Percentiles rank a stretch among this genome's conserved stretches.
These are phyloP conservation scores for Cladophialophora chaetospira DNA, from an alignment of 2,329 filamentous ascomycete genomes.

Conservation along the genomic window DNA sequence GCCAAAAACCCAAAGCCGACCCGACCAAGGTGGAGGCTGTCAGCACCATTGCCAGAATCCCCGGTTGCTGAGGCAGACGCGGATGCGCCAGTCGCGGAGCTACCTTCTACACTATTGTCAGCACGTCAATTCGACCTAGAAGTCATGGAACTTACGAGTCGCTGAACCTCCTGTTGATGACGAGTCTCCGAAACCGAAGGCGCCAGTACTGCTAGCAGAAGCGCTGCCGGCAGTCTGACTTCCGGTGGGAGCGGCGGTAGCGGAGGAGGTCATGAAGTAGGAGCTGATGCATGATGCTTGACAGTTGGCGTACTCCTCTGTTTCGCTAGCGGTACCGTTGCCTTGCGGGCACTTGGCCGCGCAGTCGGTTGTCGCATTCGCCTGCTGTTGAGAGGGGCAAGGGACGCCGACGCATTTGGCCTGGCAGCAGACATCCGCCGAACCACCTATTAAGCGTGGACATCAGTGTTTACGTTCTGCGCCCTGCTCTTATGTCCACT, in stretches of 20 bases:
- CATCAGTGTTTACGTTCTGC: background rate
- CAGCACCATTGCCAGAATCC: conserved; percentile 19
- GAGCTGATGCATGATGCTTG: conserved; percentile 53
- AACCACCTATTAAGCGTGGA: conserved; percentile 38
- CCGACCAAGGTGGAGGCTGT: conserved; percentile 18
- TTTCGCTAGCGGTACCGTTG: conserved; percentile 49
- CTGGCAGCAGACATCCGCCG: conserved; percentile 53
- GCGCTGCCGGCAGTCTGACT: conserved; percentile 25
- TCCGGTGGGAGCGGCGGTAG: conserved; percentile 33
- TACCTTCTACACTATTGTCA: conserved; percentile 2
- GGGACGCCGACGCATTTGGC: conserved; percentile 55
- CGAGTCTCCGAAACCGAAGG: conserved; percentile 26
- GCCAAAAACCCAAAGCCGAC: conserved; percentile 28
- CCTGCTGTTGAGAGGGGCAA: conserved; percentile 54
- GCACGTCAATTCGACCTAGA: background rate
- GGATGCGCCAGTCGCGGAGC: conserved; percentile 20
- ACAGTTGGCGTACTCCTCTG: conserved; percentile 51
- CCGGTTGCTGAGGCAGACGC: conserved; percentile 18
- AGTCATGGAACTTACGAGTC: background rate
- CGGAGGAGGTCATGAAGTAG: conserved; percentile 48
- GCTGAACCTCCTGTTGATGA: conserved; percentile 27
- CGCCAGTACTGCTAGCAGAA: conserved; percentile 30
- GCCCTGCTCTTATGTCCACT: conserved; percentile 21
- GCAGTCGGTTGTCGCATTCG: conserved; percentile 55
- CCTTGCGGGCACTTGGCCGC: conserved; percentile 57